A percentile compares a stretch with the other conserved stretches of the same genome.
These are phyloP conservation scores for Diaporthe ampelina DNA, from an alignment of 2,329 filamentous ascomycete species.

Conservation along the genomic window DNA sequence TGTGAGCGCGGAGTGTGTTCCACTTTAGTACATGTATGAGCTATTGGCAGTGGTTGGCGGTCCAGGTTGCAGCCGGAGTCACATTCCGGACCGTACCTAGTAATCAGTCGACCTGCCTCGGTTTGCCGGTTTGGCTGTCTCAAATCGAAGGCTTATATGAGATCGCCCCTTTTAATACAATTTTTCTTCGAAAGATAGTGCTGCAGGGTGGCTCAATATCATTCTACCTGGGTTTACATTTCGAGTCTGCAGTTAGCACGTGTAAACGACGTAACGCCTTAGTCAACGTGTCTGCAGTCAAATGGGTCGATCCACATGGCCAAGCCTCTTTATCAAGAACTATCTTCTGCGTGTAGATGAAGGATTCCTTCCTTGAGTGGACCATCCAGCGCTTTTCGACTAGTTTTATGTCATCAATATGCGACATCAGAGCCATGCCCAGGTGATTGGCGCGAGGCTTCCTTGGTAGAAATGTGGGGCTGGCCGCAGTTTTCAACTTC, in stretches of 20 bases:
- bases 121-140: not conserved
- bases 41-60: not conserved
- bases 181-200: not conserved
- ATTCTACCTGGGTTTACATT: not conserved
- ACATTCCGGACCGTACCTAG: not conserved
- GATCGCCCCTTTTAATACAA: not conserved
- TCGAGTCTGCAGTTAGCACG: not conserved
- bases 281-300: not conserved
- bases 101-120: not conserved
- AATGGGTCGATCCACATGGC: not conserved
- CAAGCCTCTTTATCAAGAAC: not conserved
- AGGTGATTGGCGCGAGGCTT: not conserved
- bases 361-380: not conserved
- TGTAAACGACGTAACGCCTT: too few relatives aligned
- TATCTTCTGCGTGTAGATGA: not conserved
- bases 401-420: not conserved
- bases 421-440: not conserved
- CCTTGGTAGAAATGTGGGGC: not conserved
- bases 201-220: not conserved
- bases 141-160: not conserved
- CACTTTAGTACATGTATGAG: not conserved
- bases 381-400: not conserved
- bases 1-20: not conserved
- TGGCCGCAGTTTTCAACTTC: not conserved
- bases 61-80: slow-evolving; percentile 3